Evolutionary conservation across 805 yeast genomes (phyloP).

Genomic region (Candida ortonii): DNA sequence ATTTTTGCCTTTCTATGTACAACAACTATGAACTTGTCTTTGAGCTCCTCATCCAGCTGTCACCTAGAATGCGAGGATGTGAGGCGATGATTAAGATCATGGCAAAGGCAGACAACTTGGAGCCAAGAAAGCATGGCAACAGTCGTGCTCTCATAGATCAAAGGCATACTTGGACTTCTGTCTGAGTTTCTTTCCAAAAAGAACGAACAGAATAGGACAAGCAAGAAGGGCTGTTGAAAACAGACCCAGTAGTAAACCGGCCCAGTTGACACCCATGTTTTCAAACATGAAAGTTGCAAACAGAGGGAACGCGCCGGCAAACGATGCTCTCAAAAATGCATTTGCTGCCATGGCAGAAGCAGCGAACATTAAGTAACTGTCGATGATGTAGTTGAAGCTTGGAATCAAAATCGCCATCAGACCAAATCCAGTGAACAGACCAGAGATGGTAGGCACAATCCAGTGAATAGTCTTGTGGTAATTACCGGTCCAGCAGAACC

Average conservation of each 20-base stretch:
- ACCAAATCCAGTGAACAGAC: slow-evolving; percentile 65
- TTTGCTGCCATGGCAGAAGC: slow-evolving; percentile 64
- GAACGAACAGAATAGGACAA: slow-evolving; percentile 65
- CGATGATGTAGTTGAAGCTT: slow-evolving; percentile 68
- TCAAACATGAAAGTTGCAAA: slow-evolving; percentile 71
- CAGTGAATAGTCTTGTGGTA: slow-evolving; percentile 70
- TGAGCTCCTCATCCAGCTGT: too few species aligned
- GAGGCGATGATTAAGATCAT: too few species aligned
- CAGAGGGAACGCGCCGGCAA: slow-evolving; percentile 71
- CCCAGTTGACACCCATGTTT: slow-evolving; percentile 72
- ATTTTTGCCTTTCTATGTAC: too few species aligned
- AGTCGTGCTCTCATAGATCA: slow-evolving; percentile 23
- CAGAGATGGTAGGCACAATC: slow-evolving; percentile 74
- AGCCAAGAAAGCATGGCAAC: too few species aligned
- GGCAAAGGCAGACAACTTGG: too few species aligned
- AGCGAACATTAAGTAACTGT: slow-evolving; percentile 64
- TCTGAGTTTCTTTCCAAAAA: slow-evolving; percentile 57
- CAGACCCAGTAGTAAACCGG: slow-evolving; percentile 67
- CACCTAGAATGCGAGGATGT: too few species aligned
- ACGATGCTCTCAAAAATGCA: slow-evolving; percentile 60
- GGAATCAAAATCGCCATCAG: slow-evolving; percentile 66
- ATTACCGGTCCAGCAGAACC: slow-evolving; percentile 88
- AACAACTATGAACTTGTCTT: too few species aligned
- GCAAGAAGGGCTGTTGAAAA: slow-evolving; percentile 57
- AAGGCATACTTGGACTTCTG: slow-evolving; percentile 57